These are phyloP conservation scores for Lachancea fermentati DNA, from an alignment of 805 yeast species.

Conservation along the genomic window DNA sequence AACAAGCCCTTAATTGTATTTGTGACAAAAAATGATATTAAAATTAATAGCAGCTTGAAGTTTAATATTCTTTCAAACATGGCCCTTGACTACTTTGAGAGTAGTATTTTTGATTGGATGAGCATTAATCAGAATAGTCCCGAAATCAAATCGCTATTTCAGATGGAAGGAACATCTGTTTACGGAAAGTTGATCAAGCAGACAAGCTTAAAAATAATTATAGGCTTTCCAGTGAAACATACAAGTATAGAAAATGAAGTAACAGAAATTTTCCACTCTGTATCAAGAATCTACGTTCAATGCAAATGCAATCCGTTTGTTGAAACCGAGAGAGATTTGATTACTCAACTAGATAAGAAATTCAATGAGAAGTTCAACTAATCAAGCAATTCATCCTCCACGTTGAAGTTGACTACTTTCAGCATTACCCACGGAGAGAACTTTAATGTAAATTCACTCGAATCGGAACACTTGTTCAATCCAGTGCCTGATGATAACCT, in stretches of 20 bases:
- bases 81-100: conserved; percentile 30
- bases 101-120: conserved; percentile 23
- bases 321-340: conserved; percentile 12
- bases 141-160: conserved; percentile 21
- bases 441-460: too few species aligned
- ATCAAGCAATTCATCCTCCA: not conserved
- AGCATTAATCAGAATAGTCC: conserved; percentile 13
- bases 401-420: not conserved
- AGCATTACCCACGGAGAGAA: too few species aligned
- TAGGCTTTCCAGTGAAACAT: conserved; percentile 19
- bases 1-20: conserved; percentile 27
- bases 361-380: conserved; percentile 12
- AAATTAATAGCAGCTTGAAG: conserved; percentile 22
- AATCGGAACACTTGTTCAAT: conserved; percentile 38
- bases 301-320: conserved; percentile 28
- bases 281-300: conserved; percentile 22
- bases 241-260: conserved; percentile 8
- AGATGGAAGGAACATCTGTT: conserved; percentile 27
- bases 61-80: conserved; percentile 30
- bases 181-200: conserved; percentile 27
- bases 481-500: conserved; percentile 61
- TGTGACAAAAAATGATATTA: conserved; percentile 13
- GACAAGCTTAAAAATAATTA: conserved; percentile 27
- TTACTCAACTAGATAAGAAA: conserved; percentile 14
- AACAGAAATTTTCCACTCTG: conserved; percentile 16